phyloP scores from a whole-genome alignment of 805 yeast species.

The Alloascoidea africana region DNA sequence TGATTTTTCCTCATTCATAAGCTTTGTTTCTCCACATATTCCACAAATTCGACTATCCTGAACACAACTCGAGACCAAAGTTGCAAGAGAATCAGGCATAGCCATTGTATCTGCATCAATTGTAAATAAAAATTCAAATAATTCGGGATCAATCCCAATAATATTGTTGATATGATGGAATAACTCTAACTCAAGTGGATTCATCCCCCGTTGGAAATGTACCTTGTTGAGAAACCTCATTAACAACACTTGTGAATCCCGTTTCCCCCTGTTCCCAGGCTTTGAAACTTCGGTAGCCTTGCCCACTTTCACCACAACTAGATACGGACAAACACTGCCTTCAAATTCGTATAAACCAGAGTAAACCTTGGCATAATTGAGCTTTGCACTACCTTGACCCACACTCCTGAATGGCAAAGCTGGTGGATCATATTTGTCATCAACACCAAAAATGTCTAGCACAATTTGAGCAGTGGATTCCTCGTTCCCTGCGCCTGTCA shows the following conservation, averaged over 20 bases:
- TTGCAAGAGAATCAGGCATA: slow-evolving; percentile 34
- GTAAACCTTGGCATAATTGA: slow-evolving; percentile 45
- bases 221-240: slow-evolving; percentile 45
- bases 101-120: slow-evolving; percentile 54
- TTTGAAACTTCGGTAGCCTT: slow-evolving; percentile 31
- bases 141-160: slow-evolving; percentile 46
- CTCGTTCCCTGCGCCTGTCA: slow-evolving; percentile 46
- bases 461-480: slow-evolving; percentile 39
- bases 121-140: slow-evolving; percentile 39
- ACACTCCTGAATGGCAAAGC: slow-evolving; percentile 40
- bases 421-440: slow-evolving; percentile 31
- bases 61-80: slow-evolving; percentile 43
- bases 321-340: slow-evolving; percentile 36
- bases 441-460: slow-evolving; percentile 27
- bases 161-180: slow-evolving; percentile 38
- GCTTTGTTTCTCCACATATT: slow-evolving; percentile 47
- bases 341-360: slow-evolving; percentile 45
- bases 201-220: slow-evolving; percentile 44
- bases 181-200: slow-evolving; percentile 37
- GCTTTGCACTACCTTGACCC: slow-evolving; percentile 43
- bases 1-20: slow-evolving; percentile 34
- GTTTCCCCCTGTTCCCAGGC: slow-evolving; percentile 53
- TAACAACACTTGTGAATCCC: slow-evolving; percentile 44
- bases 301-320: slow-evolving; percentile 42
- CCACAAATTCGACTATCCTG: slow-evolving; percentile 44